These are phyloP conservation scores for Penicillium sp. DNA, from an alignment of 2,329 filamentous ascomycete species.

Conservation along the genomic window DNA sequence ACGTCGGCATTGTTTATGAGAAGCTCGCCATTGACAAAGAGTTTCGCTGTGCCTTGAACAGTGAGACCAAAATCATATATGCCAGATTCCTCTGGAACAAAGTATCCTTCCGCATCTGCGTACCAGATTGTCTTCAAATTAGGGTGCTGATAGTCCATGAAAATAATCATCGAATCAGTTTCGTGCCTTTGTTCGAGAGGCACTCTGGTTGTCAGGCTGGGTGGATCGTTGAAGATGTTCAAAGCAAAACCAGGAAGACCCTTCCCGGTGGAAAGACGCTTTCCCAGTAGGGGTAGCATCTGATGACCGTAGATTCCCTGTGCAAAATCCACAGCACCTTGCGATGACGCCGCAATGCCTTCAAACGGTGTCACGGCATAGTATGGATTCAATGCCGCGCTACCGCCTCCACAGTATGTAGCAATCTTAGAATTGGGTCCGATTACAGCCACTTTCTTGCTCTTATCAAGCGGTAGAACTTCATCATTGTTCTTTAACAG, in stretches of 20 bases:
- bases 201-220: conserved; percentile 47
- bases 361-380: conserved; percentile 49
- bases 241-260: conserved; percentile 63
- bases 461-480: conserved; percentile 58
- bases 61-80: conserved; percentile 67
- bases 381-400: conserved; percentile 55
- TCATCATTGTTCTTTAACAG: conserved; percentile 70
- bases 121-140: conserved; percentile 59
- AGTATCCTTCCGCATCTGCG: conserved; percentile 61
- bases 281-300: conserved; percentile 61
- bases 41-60: conserved; percentile 64
- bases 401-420: conserved; percentile 63
- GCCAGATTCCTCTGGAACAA: conserved; percentile 61
- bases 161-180: conserved; percentile 45
- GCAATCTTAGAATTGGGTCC: conserved; percentile 55
- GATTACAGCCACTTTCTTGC: conserved; percentile 54
- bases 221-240: conserved; percentile 62
- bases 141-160: conserved; percentile 58
- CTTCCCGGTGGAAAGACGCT: conserved; percentile 52
- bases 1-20: conserved; percentile 67
- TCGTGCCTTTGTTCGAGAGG: conserved; percentile 56
- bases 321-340: conserved; percentile 49
- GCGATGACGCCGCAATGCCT: conserved; percentile 41
- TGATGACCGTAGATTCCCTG: conserved; percentile 67
- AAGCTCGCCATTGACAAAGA: conserved; percentile 63